Evolutionary conservation across 805 yeast species (phyloP).

Genomic region (Ogataea henricii): DNA sequence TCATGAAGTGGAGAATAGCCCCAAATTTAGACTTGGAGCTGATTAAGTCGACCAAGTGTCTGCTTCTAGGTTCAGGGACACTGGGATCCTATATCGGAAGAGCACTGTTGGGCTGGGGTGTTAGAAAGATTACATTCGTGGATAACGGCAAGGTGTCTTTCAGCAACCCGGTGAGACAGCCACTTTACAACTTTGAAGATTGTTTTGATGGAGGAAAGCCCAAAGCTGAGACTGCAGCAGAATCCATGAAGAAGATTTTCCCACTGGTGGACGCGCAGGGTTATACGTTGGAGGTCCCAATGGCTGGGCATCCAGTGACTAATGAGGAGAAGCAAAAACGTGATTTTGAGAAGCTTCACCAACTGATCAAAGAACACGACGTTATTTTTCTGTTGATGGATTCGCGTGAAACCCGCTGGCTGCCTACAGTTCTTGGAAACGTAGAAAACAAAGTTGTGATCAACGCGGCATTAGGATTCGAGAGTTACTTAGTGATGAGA

Average conservation of each 20-base stretch:
- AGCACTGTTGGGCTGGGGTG: constrained; percentile 93
- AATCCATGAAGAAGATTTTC: constrained; percentile 66
- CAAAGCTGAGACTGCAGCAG: constrained; percentile 83
- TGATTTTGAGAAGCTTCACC: constrained; percentile 54
- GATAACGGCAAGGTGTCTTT: constrained; percentile 88
- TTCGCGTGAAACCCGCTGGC: constrained; percentile 94
- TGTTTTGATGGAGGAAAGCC: constrained; percentile 69
- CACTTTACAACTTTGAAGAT: constrained; percentile 80
- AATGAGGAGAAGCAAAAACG: constrained; percentile 50
- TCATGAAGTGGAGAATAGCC: constrained; percentile 96
- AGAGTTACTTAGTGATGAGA: constrained; percentile 88
- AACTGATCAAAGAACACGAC: constrained; percentile 68
- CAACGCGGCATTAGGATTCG: constrained; percentile 95
- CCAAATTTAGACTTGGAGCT: constrained; percentile 75
- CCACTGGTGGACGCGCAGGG: constrained; percentile 77
- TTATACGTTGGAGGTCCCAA: constrained; percentile 73
- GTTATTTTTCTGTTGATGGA: constrained; percentile 83
- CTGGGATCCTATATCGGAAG: constrained; percentile 90
- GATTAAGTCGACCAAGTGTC: constrained; percentile 59
- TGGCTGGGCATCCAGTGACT: constrained; percentile 89
- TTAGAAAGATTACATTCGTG: constrained; percentile 78
- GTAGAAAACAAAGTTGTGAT: constrained; percentile 72
- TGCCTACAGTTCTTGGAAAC: constrained; percentile 84
- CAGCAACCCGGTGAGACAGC: constrained; percentile 95
- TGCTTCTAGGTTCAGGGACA: constrained; percentile 95